Evolutionary conservation across 257 asterid species (phyloP), one percentile per base, ranked within the genome.

Genomic region (Solanum clarkiae): DNA sequence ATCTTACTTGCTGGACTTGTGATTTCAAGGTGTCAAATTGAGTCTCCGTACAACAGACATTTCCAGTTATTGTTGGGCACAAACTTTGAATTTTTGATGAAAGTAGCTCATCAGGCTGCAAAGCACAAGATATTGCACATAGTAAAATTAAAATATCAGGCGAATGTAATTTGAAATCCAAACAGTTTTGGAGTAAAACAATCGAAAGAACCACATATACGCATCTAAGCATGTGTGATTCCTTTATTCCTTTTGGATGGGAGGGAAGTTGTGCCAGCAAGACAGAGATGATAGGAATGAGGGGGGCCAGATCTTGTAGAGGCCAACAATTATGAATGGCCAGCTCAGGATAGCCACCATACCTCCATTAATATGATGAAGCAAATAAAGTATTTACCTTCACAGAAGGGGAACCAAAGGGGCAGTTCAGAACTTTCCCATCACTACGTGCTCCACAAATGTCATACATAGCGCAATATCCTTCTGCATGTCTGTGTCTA

Each of bases 1-100:
- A 79, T 84, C 94, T 91, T 92, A 97, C 99, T 92, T 94, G 98
- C 92, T 94, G 99, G 82, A 97, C 98, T 97, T 97, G 99, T 18
- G 96, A 59, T 54, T 94, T 87, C 80, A 97, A 90, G 1, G 97
- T 95, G 82, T 92, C 93, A 84, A 94, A 97, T 90, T 97, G 99
- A 51, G 80, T 83, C 92, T 92, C 99, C 10, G 99, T 91, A 86
- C 99, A 97, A 72, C 99, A 97, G 72, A 97, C 92, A 86, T 95
- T 93, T 83, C 99, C 97, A 51, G 96, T 95, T 60, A 97, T 95
- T 7, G 97, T 93, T 53, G 99, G 98, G 90, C 99, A 97, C 90
- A 97, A 91, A 91, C 98, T 97, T 87, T 97, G 99, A 86, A 97
- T 92, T 87, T 95, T 97, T 40, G 94, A 90, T 24, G 99, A 94